Evolutionary conservation across 2,329 filamentous ascomycete genomes (phyloP).

Genomic region (Calonectria pseudoreteaudii): DNA sequence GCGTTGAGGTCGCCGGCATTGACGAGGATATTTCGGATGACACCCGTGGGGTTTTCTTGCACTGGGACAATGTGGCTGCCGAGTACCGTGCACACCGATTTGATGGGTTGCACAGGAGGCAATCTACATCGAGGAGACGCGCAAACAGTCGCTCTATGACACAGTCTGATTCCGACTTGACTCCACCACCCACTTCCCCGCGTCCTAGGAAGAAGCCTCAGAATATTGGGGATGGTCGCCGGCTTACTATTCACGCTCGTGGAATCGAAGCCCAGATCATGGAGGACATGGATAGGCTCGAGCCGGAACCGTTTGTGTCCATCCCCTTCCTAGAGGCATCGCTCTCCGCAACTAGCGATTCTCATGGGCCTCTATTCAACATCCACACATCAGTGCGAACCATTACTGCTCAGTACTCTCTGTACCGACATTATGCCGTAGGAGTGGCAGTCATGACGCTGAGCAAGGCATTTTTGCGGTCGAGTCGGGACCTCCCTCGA

Average conservation of each 20-base stretch:
- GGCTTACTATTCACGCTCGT: slow-evolving; percentile 82
- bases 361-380: slow-evolving; percentile 88
- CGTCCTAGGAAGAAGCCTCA: slow-evolving; percentile 65
- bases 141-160: slow-evolving; percentile 79
- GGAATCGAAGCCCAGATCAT: slow-evolving; percentile 92
- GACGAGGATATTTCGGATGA: slow-evolving; percentile 86
- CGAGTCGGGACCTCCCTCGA: slow-evolving; percentile 55
- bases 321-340: slow-evolving; percentile 90
- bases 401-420: slow-evolving; percentile 86
- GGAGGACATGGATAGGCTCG: slow-evolving; percentile 85
- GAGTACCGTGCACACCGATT: slow-evolving; percentile 89
- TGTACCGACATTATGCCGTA: slow-evolving; percentile 92
- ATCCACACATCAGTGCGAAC: slow-evolving; percentile 85
- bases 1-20: slow-evolving; percentile 88
- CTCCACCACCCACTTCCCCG: slow-evolving; percentile 51
- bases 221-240: slow-evolving; percentile 78
- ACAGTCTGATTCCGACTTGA: slow-evolving; percentile 75
- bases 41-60: slow-evolving; percentile 84
- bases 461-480: slow-evolving; percentile 73
- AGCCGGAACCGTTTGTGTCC: slow-evolving; percentile 86
- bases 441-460: slow-evolving; percentile 85
- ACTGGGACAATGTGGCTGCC: slow-evolving; percentile 87
- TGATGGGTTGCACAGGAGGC: slow-evolving; percentile 70
- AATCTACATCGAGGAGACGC: slow-evolving; percentile 72
- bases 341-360: slow-evolving; percentile 86